phyloP scores from a whole-genome alignment of 768 basidiomycete genomes.

The Amanita rimosa region DNA sequence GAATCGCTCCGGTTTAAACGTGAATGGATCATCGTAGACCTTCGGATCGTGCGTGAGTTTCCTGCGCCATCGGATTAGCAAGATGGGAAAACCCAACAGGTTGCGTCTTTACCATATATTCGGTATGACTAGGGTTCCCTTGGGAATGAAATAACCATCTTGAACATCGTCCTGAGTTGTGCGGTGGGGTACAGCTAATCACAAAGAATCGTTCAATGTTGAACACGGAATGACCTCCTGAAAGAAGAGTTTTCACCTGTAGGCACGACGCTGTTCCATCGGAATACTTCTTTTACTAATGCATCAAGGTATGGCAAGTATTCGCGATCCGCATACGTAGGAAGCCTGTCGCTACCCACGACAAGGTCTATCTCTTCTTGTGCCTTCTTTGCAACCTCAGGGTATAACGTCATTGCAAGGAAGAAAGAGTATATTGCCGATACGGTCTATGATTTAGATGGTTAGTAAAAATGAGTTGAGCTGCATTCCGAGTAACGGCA shows the following conservation, averaged over 20 bases:
- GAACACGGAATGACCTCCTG: not conserved
- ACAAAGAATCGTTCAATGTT: constrained; percentile 8
- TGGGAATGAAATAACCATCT: constrained; percentile 50
- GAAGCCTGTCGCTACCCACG: constrained; percentile 47
- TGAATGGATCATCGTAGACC: constrained; percentile 39
- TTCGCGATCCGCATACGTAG: constrained; percentile 45
- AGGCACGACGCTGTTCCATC: constrained; percentile 37
- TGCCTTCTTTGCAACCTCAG: constrained; percentile 45
- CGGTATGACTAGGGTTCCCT: constrained; percentile 39
- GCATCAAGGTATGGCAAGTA: constrained; percentile 52
- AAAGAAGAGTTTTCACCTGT: constrained; percentile 20
- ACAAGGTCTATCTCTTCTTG: constrained; percentile 53
- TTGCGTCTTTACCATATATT: constrained; percentile 32
- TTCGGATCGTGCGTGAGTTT: constrained; percentile 43
- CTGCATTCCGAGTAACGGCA: not conserved
- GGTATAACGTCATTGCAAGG: constrained; percentile 47
- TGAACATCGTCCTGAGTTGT: constrained; percentile 51
- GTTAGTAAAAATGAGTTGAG: constrained; percentile 6
- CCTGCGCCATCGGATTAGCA: constrained; percentile 17
- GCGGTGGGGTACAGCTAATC: constrained; percentile 40
- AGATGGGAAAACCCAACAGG: not conserved
- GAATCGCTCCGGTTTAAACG: constrained; percentile 53
- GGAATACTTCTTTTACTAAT: constrained; percentile 44
- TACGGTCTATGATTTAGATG: constrained; percentile 36
- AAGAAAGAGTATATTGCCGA: constrained; percentile 51